phyloP scores from a whole-genome alignment of 208 protist species.

The Crithidia mellificae region DNA sequence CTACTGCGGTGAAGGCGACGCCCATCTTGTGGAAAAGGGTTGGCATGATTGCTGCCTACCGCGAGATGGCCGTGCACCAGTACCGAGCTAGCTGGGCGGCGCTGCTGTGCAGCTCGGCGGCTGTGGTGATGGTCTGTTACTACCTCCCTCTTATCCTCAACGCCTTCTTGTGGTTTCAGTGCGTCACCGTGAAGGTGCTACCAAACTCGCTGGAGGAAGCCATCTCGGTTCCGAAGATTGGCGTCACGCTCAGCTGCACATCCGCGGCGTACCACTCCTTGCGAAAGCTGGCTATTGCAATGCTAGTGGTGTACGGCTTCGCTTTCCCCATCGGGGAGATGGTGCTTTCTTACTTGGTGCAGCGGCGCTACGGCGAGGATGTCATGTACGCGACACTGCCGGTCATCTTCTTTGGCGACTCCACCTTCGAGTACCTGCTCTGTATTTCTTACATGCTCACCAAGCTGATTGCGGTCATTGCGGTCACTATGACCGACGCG shows the following conservation, averaged over 20 bases:
- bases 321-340: not conserved
- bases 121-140: conserved; percentile 18
- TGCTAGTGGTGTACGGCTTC: conserved; percentile 26
- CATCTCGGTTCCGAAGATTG: conserved; percentile 4
- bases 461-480: conserved; percentile 9
- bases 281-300: conserved; percentile 19
- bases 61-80: conserved; percentile 27
- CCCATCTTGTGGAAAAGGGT: conserved; percentile 14
- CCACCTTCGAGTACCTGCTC: conserved; percentile 21
- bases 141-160: conserved; percentile 23
- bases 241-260: conserved; percentile 14
- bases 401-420: conserved; percentile 27
- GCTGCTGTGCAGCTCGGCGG: conserved; percentile 20
- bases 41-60: conserved; percentile 27
- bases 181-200: conserved; percentile 1
- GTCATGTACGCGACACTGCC: conserved; percentile 28
- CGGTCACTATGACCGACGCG: conserved; percentile 9
- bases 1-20: not conserved
- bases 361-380: conserved; percentile 28
- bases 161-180: conserved; percentile 32
- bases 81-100: conserved; percentile 30
- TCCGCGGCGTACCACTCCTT: conserved; percentile 8
- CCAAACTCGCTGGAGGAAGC: not conserved
- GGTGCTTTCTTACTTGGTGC: not conserved
- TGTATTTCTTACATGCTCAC: conserved; percentile 15